Base-by-base conservation (phyloP, 257 asterid species). In the Jacaranda mimosifolia region DNA sequence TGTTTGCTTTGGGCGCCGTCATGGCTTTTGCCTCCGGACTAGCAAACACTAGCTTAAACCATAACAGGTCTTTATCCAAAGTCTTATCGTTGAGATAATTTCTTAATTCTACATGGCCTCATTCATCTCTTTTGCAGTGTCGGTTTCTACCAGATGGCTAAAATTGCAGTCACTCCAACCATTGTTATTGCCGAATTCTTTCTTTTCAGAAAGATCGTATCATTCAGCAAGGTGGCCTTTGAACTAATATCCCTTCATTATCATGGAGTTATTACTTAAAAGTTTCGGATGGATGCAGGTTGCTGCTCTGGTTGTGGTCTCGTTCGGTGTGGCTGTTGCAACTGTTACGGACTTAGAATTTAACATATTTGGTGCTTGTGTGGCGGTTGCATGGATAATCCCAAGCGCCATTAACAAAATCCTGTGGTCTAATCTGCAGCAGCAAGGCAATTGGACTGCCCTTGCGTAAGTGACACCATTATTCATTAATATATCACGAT, bases 71-170 rank as follows among this genome's bases (percentile, higher is more conserved):
- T 57, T 51, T 43, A 9, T 76, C 49, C 51, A 6, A 9, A 4
- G 8, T 39, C 26, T 17, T 49, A 26, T 80, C 1, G 38, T 9
- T n/a, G 14, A 3, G 26, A 15, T 14, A 4, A 26, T 26, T 26
- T 63, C 12, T 42, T 3, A 68, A 58, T 72, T 38, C 62, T 38
- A 42, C 15, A 19, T 42, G 19, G 45, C 36, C 87, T 87, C 75
- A 81, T 82, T 83, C 80, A 66, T 72, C 14, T 80, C 83, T 74
- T 77, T 48, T 78, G 86, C 94, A 94, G 98, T 76, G 97, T 92
- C 63, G 97, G 98, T 78, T 94, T 94, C 79, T 92, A 94, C 80
- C 97, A 94, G 89, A 94, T 92, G 98, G 97, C 98, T 26, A 94
- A 94, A 77, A 94, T 92, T 72, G 97, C 97, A 1, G 97, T 94